Evolutionary conservation across 768 basidiomycete genomes (phyloP).

Genomic region (Plicaturopsis crispa): DNA sequence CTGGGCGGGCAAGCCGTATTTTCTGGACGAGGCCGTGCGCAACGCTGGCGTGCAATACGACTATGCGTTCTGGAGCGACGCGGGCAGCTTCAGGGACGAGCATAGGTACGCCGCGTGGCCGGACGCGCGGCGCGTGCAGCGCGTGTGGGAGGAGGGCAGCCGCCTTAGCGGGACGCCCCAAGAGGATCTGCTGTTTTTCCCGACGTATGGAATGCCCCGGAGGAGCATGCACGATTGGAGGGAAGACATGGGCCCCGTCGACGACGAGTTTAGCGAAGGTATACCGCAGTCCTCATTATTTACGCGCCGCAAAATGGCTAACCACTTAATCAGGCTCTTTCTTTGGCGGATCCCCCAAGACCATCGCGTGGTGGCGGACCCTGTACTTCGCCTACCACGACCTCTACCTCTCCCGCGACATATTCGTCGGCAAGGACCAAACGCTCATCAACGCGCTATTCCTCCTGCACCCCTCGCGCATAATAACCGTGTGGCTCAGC

Average conservation of each 20-base stretch:
- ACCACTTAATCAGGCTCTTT: constrained; percentile 36
- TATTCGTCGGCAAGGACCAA: constrained; percentile 54
- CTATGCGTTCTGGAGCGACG: constrained; percentile 54
- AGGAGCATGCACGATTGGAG: constrained; percentile 27
- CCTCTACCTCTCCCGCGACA: constrained; percentile 34
- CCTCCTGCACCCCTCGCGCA: constrained; percentile 35
- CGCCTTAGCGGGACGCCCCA: constrained; percentile 17
- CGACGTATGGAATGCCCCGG: constrained; percentile 29
- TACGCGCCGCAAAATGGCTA: background rate
- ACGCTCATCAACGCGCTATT: constrained; percentile 42
- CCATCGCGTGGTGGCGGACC: constrained; percentile 37
- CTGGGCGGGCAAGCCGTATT: constrained; percentile 49
- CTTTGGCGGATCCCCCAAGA: constrained; percentile 41
- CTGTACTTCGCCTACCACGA: constrained; percentile 46
- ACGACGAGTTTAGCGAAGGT: constrained; percentile 47
- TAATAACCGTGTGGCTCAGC: constrained; percentile 34
- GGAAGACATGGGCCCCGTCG: constrained; percentile 40
- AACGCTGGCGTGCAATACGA: constrained; percentile 31
- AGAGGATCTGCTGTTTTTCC: constrained; percentile 45
- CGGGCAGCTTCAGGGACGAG: constrained; percentile 39
- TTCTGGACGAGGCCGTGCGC: constrained; percentile 33
- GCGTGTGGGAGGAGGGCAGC: constrained; percentile 30
- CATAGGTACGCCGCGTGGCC: constrained; percentile 46
- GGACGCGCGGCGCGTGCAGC: constrained; percentile 27
- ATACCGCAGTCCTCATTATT: constrained; percentile 6